Conservation (phyloP, 169 alveolate species). For the Cryptosporidium bovis region DNA sequence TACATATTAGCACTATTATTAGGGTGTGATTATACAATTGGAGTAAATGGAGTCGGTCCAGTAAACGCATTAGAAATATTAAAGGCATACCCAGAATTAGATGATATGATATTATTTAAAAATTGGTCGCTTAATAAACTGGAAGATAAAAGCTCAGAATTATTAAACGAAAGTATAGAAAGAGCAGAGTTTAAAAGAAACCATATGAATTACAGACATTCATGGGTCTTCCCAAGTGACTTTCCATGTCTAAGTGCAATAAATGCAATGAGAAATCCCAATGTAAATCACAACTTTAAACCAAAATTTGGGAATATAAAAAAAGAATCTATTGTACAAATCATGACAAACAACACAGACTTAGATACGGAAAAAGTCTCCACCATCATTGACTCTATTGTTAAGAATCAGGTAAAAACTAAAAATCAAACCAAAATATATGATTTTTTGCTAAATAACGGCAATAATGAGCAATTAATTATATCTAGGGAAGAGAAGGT, state of each 20-base stretch:
- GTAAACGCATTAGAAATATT: conserved; percentile 95
- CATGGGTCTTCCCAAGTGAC: conserved; percentile 69
- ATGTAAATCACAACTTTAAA: not conserved
- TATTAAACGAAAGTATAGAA: conserved; percentile 5
- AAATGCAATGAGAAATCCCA: conserved; percentile 60
- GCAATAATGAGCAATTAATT: not conserved
- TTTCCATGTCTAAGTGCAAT: conserved; percentile 48
- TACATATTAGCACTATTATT: conserved; percentile 89
- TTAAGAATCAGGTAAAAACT: conserved; percentile 12
- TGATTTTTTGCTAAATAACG: not conserved
- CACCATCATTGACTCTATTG: conserved; percentile 24
- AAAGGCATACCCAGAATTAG: conserved; percentile 89
- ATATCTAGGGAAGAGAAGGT: conserved; percentile 10
- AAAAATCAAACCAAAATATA: conserved; percentile 39
- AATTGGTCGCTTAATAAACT: conserved; percentile 84
- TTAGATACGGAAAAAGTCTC: conserved; percentile 23
- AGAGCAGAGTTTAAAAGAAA: conserved; percentile 45
- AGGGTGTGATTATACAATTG: conserved; percentile 95
- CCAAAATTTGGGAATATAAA: conserved; percentile 55
- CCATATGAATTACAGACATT: conserved; percentile 58
- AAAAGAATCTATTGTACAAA: not conserved
- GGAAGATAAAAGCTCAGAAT: conserved; percentile 12
- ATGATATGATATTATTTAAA: conserved; percentile 82
- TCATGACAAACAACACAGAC: conserved; percentile 12
- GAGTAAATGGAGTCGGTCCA: conserved; percentile 95